These are phyloP conservation scores for Lenzites betulinus DNA, from an alignment of 768 basidiomycete species.

Conservation along the genomic window DNA sequence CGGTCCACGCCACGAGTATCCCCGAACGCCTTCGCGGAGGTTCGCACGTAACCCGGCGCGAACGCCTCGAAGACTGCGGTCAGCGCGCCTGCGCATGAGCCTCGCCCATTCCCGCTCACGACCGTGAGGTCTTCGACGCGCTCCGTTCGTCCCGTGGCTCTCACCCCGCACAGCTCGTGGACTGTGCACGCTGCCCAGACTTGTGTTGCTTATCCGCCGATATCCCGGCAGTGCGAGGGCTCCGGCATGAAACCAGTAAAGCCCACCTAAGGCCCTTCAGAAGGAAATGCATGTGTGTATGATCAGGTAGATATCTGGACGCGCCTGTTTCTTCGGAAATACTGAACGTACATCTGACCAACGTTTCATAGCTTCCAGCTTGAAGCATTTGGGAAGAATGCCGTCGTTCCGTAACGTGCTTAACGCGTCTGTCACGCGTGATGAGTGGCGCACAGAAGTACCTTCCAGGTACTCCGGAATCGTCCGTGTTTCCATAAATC, in stretches of 20 bases:
- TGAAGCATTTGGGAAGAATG: too few species aligned
- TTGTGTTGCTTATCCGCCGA: too few species aligned
- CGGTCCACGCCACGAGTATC: not conserved
- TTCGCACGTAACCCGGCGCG: not conserved
- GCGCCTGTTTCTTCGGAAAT: too few species aligned
- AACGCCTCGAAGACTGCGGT: not conserved
- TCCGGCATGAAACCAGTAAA: too few species aligned
- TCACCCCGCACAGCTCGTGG: constrained; percentile 9
- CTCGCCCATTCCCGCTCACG: not conserved
- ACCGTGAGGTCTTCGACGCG: not conserved
- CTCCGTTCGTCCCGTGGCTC: not conserved
- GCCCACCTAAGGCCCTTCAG: too few species aligned
- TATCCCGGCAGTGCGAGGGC: too few species aligned
- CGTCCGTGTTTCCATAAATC: too few species aligned
- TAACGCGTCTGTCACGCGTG: constrained; percentile 11
- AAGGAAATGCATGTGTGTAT: too few species aligned
- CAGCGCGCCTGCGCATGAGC: not conserved
- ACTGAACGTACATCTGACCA: too few species aligned
- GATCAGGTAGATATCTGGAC: too few species aligned
- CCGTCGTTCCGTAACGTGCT: not conserved
- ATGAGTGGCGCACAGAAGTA: not conserved
- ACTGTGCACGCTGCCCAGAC: not conserved
- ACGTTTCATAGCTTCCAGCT: too few species aligned
- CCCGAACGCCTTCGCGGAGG: not conserved
- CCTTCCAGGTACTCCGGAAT: not conserved